Base-by-base conservation (phyloP, 2,329 filamentous ascomycete genomes). In the Epicoccum nigrum region DNA sequence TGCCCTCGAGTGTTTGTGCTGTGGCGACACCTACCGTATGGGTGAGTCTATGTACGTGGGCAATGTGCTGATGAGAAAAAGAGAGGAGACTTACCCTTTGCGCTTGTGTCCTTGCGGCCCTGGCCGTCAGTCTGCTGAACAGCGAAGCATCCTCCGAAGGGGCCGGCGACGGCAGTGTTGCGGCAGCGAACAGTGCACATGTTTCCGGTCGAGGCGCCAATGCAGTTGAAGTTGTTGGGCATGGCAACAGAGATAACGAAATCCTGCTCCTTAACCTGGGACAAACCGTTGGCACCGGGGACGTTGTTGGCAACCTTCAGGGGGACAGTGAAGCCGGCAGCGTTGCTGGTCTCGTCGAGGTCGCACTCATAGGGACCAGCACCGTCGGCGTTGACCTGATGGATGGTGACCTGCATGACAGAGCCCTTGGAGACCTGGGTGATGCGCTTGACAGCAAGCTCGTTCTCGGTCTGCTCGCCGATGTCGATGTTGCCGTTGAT, bases 371-470 rank as follows among this genome's bases (percentile, higher is more conserved):
- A 87, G 1, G 85, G 85, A 2, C 85, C 86, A 43, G 82, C 85
- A 41, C 86, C 86, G 60, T 88, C 86, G 19, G 77, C 78, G 68
- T 87, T 88, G 63, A 88, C 84, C 68, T 84, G 82, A 60, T 83
- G 80, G 30, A 72, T 74, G 7, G 73, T 73, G 42, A 73, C 69
- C 15, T 59, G 58, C 27, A 73, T 54, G 7, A 55, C 58, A 7
- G 60, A 63, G 32, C 70, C 69, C 8, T 43, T 38, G 2, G 56
- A 56, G 31, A 72, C 68, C 5, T 55, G 40, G 7, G 70, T 66
- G 35, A 73, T 61, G 13, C 65, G 60, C 7, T 65, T 65, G 11
- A 62, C 64, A 23, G 69, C 63, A 12, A 73, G 52, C 44, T 72
- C 68, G 31, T 65, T 70, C 59, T 74, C 71, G 0, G 71, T 74